These are phyloP conservation scores for Arabidopsis lyrata DNA, from an alignment of 441 rosid genomes.

Conservation along the genomic window DNA sequence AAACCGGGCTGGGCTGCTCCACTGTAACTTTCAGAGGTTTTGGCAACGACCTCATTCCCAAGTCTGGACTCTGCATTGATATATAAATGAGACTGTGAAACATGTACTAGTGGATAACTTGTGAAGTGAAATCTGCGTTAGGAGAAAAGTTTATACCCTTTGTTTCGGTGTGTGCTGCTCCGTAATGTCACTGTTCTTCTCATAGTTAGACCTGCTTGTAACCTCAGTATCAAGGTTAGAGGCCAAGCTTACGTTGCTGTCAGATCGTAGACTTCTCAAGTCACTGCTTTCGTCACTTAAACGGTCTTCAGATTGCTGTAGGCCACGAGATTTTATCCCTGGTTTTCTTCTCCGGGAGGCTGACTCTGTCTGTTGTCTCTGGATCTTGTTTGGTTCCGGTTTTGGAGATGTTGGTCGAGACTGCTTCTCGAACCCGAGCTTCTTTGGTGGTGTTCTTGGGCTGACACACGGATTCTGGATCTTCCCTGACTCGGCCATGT, in stretches of 20 bases:
- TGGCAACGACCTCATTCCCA: constrained; percentile 48
- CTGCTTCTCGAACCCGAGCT: constrained; percentile 58
- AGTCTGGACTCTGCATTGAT: constrained; percentile 57
- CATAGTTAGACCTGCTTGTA: constrained; percentile 61
- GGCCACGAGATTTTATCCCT: constrained; percentile 47
- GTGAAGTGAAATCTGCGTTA: constrained; percentile 23
- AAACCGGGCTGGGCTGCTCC: constrained; percentile 96
- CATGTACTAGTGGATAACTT: constrained; percentile 23
- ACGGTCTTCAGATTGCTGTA: constrained; percentile 58
- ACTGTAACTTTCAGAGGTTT: constrained; percentile 55
- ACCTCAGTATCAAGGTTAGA: constrained; percentile 70
- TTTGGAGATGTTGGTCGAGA: constrained; percentile 50
- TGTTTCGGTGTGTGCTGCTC: constrained; percentile 52
- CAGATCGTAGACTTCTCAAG: constrained; percentile 66
- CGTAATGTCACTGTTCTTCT: constrained; percentile 44
- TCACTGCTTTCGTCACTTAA: constrained; percentile 58
- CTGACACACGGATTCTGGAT: constrained; percentile 51
- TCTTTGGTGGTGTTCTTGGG: constrained; percentile 64
- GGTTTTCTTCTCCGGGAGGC: constrained; percentile 54
- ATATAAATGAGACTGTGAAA: constrained; percentile 43
- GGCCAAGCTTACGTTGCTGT: constrained; percentile 59
- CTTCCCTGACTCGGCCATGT: constrained; percentile 49
- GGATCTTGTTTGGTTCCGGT: constrained; percentile 55
- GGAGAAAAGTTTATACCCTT: constrained; percentile 51
- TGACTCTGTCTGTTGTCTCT: constrained; percentile 59